Conservation (phyloP, 2,329 filamentous ascomycete species). For the Aspergillus fumigatus region DNA sequence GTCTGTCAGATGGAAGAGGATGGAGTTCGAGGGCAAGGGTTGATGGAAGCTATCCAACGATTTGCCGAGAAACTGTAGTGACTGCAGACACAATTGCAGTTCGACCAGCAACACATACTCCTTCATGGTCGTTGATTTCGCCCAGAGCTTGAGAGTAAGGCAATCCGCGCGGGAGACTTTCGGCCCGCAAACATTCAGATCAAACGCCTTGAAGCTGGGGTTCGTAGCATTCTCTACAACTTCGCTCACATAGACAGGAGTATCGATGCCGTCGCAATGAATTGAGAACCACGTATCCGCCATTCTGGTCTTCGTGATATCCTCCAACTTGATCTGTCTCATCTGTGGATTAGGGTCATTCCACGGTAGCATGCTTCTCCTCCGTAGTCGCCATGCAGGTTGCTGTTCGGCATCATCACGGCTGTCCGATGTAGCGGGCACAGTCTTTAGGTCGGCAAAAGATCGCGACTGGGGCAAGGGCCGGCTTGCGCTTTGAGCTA, state of each 20-base stretch:
- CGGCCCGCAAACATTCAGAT: conserved; percentile 62
- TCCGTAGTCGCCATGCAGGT: conserved; percentile 32
- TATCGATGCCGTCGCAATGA: conserved; percentile 61
- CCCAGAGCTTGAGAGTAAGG: conserved; percentile 71
- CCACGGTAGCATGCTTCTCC: conserved; percentile 62
- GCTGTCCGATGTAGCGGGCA: conserved; percentile 1
- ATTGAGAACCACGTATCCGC: conserved; percentile 88
- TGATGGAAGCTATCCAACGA: conserved; percentile 61
- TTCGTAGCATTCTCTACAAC: conserved; percentile 76
- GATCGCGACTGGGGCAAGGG: conserved; percentile 56
- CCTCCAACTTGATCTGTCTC: conserved; percentile 71
- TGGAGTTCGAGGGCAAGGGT: conserved; percentile 72
- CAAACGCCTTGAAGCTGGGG: conserved; percentile 82
- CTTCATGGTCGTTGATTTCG: conserved; percentile 51
- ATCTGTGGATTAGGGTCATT: conserved; percentile 53
- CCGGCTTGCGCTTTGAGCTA: conserved; percentile 48
- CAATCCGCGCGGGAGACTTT: conserved; percentile 61
- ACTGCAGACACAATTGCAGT: conserved; percentile 64
- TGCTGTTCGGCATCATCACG: conserved; percentile 13
- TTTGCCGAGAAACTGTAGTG: conserved; percentile 73
- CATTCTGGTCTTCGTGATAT: conserved; percentile 65
- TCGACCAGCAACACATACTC: conserved; percentile 65
- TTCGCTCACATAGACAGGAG: conserved; percentile 90
- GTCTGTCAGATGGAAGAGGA: conserved; percentile 80
- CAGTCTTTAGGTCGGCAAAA: conserved; percentile 49